phyloP scores from a whole-genome alignment of 1,284 basidiomycete species.

The Sporisorium exsertum region DNA sequence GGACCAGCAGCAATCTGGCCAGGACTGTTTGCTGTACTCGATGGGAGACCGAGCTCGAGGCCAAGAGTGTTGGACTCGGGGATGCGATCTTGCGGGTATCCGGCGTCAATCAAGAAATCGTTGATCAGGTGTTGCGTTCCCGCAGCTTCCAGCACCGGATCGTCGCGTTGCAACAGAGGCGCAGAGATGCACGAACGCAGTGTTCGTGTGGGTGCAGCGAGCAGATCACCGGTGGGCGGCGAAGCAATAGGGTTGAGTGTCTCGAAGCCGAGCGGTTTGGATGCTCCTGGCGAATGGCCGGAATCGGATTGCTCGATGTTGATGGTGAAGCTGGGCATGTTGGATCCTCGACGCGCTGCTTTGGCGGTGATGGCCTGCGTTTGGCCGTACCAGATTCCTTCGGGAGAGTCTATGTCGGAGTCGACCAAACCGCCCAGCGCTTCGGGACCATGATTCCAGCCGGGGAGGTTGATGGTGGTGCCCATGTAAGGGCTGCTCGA shows the following conservation, averaged over 20 bases:
- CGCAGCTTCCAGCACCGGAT: slow-evolving; percentile 30
- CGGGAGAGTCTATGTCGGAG: slow-evolving; percentile 44
- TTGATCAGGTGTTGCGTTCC: slow-evolving; percentile 41
- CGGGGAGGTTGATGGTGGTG: slow-evolving; percentile 47
- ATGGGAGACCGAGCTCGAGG: slow-evolving; percentile 22
- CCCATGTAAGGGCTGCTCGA: slow-evolving; percentile 36
- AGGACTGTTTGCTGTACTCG: slow-evolving; percentile 18
- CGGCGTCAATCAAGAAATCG: slow-evolving; percentile 47
- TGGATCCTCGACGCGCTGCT: slow-evolving; percentile 17
- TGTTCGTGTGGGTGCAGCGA: slow-evolving; percentile 30
- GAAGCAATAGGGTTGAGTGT: slow-evolving; percentile 17
- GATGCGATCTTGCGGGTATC: slow-evolving; percentile 37
- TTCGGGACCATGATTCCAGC: slow-evolving; percentile 47
- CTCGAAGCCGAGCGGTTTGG: slow-evolving; percentile 13
- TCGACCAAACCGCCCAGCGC: slow-evolving; percentile 20
- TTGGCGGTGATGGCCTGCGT: slow-evolving; percentile 24
- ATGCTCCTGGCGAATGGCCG: slow-evolving; percentile 30
- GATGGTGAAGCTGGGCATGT: slow-evolving; percentile 30
- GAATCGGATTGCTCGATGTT: slow-evolving; percentile 26
- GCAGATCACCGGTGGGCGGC: slow-evolving; percentile 3
- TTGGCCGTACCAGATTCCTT: slow-evolving; percentile 44
- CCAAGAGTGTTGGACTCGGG: slow-evolving; percentile 35
- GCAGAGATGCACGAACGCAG: slow-evolving; percentile 50
- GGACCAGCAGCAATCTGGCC: slow-evolving; percentile 1
- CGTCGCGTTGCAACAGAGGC: slow-evolving; percentile 44